A percentile compares a stretch with the other conserved stretches of the same genome.
Evolutionary conservation across 305 asterid genomes (phyloP).

Genomic region (Ajuga reptans): DNA sequence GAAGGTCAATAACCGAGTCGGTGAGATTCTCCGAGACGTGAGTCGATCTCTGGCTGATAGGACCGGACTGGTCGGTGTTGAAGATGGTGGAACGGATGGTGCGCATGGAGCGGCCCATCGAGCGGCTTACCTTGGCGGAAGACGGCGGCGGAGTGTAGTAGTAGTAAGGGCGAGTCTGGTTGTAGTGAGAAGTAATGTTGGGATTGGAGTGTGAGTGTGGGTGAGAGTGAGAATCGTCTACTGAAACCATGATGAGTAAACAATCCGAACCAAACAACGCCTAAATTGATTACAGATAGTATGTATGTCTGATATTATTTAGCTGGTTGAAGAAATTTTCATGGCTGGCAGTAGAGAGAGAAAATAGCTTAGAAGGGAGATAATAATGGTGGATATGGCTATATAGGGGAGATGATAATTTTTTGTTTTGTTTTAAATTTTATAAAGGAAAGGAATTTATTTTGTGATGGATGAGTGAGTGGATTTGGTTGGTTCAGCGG

Average conservation of each 20-base stretch:
- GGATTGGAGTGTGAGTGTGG: slow-evolving; percentile 37
- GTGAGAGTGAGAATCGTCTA: slow-evolving; percentile 48
- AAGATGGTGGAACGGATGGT: slow-evolving; percentile 48
- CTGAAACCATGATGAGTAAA: slow-evolving; percentile 39
- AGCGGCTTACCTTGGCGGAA: slow-evolving; percentile 43
- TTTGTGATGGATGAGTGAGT: slow-evolving; percentile 25
- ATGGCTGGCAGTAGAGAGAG: slow-evolving; percentile 30
- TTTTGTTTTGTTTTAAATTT: not conserved
- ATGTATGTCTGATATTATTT: not conserved
- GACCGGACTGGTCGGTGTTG: slow-evolving; percentile 28
- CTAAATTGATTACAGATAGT: not conserved
- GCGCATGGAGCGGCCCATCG: slow-evolving; percentile 65
- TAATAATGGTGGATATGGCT: slow-evolving; percentile 23
- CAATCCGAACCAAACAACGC: not conserved
- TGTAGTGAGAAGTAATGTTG: slow-evolving; percentile 26
- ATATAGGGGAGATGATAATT: slow-evolving; percentile 4
- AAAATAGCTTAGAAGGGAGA: slow-evolving; percentile 7
- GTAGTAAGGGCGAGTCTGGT: slow-evolving; percentile 45
- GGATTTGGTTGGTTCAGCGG: slow-evolving; percentile 31
- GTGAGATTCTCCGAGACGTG: slow-evolving; percentile 45
- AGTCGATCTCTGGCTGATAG: slow-evolving; percentile 23
- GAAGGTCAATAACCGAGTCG: slow-evolving; percentile 50
- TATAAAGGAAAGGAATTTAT: not conserved
- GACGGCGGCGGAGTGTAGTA: slow-evolving; percentile 57
- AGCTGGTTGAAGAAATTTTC: slow-evolving; percentile 18